Percentiles rank a stretch among this genome's conserved stretches.
Conservation (phyloP, 257 asterid genomes). For the Solanum chmielewskii region DNA sequence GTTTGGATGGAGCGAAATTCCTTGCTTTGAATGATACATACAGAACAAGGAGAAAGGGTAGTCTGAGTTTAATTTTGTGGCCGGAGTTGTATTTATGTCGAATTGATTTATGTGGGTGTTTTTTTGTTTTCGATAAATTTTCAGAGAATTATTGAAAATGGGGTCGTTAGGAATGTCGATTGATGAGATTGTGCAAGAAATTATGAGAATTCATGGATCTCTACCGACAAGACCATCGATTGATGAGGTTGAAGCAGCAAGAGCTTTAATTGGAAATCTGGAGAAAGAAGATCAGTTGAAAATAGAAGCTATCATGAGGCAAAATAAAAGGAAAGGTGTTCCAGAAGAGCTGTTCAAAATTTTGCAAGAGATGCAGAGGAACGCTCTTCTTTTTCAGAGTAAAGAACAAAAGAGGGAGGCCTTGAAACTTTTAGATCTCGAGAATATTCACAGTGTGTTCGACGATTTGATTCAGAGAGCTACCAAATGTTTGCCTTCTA, state of each 20-base stretch:
- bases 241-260: constrained; percentile 80
- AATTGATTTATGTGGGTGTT: not conserved
- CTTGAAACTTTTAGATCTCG: constrained; percentile 65
- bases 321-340: constrained; percentile 47
- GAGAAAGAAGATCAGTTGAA: constrained; percentile 71
- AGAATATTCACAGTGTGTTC: constrained; percentile 39
- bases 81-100: not conserved
- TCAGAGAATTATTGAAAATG: constrained; percentile 7
- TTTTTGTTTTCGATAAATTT: not conserved
- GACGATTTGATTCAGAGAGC: constrained; percentile 92
- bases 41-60: not conserved
- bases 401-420: constrained; percentile 69
- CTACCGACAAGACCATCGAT: constrained; percentile 67
- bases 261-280: constrained; percentile 38
- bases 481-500: constrained; percentile 47
- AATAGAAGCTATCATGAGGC: constrained; percentile 48
- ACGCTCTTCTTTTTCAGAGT: constrained; percentile 42
- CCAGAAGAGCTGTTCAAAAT: constrained; percentile 67
- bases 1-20: not conserved
- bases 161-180: constrained; percentile 30
- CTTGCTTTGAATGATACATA: not conserved
- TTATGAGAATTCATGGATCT: constrained; percentile 68
- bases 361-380: constrained; percentile 65
- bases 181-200: constrained; percentile 63
- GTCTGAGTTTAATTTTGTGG: not conserved